These are phyloP conservation scores for Backusella australiensis DNA, from an alignment of 192 early-diverging fungal genomes.

Conservation along the genomic window DNA sequence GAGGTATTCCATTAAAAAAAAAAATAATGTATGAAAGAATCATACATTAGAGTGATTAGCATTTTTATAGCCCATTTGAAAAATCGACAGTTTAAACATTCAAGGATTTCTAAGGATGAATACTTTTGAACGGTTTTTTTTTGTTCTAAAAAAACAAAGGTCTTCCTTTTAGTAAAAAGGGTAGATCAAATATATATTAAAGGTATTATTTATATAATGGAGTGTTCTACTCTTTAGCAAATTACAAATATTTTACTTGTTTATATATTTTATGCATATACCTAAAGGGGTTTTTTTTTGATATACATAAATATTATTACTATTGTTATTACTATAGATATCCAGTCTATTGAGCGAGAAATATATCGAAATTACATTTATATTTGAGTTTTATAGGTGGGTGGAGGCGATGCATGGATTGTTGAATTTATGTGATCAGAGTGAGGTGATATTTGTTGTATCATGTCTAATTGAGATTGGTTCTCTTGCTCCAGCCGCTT, in stretches of 20 bases:
- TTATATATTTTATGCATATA: neutral
- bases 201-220: neutral
- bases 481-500: constrained; percentile 16
- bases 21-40: neutral
- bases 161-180: neutral
- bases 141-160: neutral
- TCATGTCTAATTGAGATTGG: constrained; percentile 19
- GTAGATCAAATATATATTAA: neutral
- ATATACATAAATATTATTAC: neutral
- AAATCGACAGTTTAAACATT: neutral
- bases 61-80: neutral
- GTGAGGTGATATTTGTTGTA: constrained; percentile 7
- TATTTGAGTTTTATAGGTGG: constrained; percentile 11
- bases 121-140: neutral
- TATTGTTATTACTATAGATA: neutral
- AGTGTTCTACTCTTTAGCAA: neutral
- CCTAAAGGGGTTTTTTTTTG: neutral
- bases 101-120: neutral
- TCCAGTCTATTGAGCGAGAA: neutral
- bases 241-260: constrained; percentile 1
- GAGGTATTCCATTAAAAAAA: neutral
- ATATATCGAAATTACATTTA: neutral
- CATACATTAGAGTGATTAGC: neutral
- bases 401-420: neutral
- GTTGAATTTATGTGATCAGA: neutral